Conservation (phyloP, 352 stramenopile species). For the Phytopythium chamaehyphon region DNA sequence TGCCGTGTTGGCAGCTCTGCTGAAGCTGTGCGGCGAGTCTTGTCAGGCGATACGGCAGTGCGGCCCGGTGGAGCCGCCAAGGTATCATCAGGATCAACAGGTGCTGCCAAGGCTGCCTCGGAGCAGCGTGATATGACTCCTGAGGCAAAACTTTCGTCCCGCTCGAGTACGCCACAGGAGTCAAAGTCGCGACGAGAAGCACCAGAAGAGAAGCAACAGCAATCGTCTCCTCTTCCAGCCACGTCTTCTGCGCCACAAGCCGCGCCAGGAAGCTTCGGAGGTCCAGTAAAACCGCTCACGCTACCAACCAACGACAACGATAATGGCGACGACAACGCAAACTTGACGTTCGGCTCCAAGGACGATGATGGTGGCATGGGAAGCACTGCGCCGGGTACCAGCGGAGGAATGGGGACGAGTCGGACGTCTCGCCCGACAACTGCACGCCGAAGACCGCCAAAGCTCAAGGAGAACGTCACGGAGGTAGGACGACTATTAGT, state of each 20-base stretch:
- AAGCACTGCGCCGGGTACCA: constrained; percentile 36
- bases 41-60: constrained; percentile 47
- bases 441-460: constrained; percentile 76
- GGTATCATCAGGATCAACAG: constrained; percentile 2
- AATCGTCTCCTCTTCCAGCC: neutral
- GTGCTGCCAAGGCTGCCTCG: constrained; percentile 2
- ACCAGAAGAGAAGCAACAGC: constrained; percentile 27
- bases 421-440: constrained; percentile 78
- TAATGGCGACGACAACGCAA: constrained; percentile 31
- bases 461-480: constrained; percentile 87
- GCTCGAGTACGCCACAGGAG: constrained; percentile 53
- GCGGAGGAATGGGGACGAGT: constrained; percentile 48
- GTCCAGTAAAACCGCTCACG: constrained; percentile 49
- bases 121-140: constrained; percentile 48
- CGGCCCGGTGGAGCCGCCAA: constrained; percentile 25
- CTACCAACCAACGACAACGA: constrained; percentile 50
- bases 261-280: constrained; percentile 42
- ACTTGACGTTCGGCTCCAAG: constrained; percentile 47
- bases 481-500: constrained; percentile 65
- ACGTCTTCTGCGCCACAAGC: constrained; percentile 7
- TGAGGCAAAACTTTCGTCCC: constrained; percentile 51
- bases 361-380: constrained; percentile 27
- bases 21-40: constrained; percentile 67
- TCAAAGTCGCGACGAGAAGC: constrained; percentile 27
- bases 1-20: constrained; percentile 59